A percentile compares a stretch with the other conserved stretches of the same genome.
Evolutionary conservation across 805 yeast species (phyloP).

Genomic region (Barnettozyma populi): DNA sequence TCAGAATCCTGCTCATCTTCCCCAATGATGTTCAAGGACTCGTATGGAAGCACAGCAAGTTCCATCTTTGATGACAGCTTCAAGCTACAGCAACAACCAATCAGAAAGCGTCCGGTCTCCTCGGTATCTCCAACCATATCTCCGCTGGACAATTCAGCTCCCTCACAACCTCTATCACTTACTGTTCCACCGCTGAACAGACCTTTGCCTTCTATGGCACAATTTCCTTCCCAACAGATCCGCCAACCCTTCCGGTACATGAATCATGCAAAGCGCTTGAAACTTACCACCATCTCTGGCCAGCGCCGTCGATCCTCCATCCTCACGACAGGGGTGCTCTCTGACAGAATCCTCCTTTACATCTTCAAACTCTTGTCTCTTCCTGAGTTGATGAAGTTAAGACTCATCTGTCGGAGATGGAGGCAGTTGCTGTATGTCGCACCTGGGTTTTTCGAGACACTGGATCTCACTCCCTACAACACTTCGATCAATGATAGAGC

Average conservation of each 20-base stretch:
- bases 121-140: slow-evolving; percentile 10
- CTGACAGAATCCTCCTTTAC: slow-evolving; percentile 51
- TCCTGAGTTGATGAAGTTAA: slow-evolving; percentile 54
- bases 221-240: slow-evolving; percentile 26
- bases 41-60: background rate
- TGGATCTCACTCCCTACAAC: slow-evolving; percentile 61
- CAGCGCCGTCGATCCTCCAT: slow-evolving; percentile 48
- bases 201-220: slow-evolving; percentile 28
- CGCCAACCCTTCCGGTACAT: slow-evolving; percentile 43
- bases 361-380: slow-evolving; percentile 50
- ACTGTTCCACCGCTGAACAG: slow-evolving; percentile 39
- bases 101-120: background rate
- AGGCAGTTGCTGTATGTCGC: slow-evolving; percentile 56
- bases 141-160: slow-evolving; percentile 4
- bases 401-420: slow-evolving; percentile 63
- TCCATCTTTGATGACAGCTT: slow-evolving; percentile 2
- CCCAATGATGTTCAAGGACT: background rate
- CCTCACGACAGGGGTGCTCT: slow-evolving; percentile 50
- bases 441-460: slow-evolving; percentile 41
- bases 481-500: slow-evolving; percentile 54
- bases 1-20: background rate
- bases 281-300: slow-evolving; percentile 40
- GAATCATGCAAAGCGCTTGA: slow-evolving; percentile 48
- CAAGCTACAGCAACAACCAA: background rate
- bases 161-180: slow-evolving; percentile 16